Evolutionary conservation across 805 yeast species (phyloP).

Genomic region (Saccharomycopsis sp.): DNA sequence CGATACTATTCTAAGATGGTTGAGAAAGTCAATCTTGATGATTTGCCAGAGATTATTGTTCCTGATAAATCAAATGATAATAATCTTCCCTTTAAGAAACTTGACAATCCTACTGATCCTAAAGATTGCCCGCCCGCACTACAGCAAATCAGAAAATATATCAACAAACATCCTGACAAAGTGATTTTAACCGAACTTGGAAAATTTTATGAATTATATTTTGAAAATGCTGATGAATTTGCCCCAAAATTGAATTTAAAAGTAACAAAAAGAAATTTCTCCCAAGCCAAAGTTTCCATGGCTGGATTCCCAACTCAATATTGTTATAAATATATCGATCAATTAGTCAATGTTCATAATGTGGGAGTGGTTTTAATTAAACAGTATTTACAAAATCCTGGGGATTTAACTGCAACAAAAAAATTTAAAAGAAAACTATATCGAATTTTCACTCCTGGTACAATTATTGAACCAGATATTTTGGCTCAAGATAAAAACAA

Average conservation of each 20-base stretch:
- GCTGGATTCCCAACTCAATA: constrained; percentile 83
- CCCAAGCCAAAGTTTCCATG: constrained; percentile 47
- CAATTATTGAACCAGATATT: constrained; percentile 78
- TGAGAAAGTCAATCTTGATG: too few relatives aligned
- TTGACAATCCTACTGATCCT: not conserved
- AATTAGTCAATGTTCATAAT: constrained; percentile 60
- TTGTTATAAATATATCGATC: constrained; percentile 60
- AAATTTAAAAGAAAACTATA: constrained; percentile 58
- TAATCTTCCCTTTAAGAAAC: too few relatives aligned
- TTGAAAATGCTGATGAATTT: constrained; percentile 71
- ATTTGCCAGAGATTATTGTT: too few relatives aligned
- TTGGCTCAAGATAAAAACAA: constrained; percentile 65
- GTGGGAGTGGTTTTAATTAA: constrained; percentile 77
- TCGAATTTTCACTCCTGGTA: constrained; percentile 85
- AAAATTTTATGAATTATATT: constrained; percentile 77
- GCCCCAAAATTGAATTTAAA: constrained; percentile 66
- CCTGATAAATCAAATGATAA: too few relatives aligned
- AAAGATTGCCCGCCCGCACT: constrained; percentile 16
- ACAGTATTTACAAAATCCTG: constrained; percentile 30
- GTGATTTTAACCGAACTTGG: constrained; percentile 77
- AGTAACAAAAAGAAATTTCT: constrained; percentile 46
- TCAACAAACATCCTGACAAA: constrained; percentile 38
- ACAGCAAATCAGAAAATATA: constrained; percentile 25
- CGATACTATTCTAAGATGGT: too few relatives aligned
- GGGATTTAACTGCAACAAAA: constrained; percentile 20